Percentiles rank a stretch among this genome's conserved stretches.
Evolutionary conservation across 148 eudicot genomes (phyloP).

Genomic region (Vaccinium myrtillus): DNA sequence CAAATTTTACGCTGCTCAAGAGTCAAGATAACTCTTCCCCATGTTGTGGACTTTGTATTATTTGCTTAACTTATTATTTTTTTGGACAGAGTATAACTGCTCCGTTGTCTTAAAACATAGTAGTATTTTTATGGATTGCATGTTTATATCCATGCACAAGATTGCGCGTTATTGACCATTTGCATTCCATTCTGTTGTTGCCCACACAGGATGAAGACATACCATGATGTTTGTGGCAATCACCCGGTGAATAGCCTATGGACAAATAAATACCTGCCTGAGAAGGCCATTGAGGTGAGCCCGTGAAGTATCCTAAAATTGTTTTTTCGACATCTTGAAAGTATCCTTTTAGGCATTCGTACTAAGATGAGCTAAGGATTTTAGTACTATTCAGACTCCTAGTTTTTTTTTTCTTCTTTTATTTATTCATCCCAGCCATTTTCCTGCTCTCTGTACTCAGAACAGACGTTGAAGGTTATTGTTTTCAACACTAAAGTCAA

Average conservation of each 20-base stretch:
- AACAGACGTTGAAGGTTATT: not conserved
- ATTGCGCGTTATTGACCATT: slow-evolving; percentile 5
- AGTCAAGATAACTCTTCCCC: not conserved
- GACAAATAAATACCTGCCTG: slow-evolving; percentile 89
- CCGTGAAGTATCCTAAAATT: slow-evolving; percentile 15
- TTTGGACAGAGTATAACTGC: not conserved
- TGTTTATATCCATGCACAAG: not conserved
- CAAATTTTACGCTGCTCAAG: not conserved
- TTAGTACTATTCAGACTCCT: not conserved
- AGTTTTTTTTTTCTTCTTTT: not conserved
- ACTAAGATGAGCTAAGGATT: not conserved
- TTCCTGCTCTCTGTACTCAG: not conserved
- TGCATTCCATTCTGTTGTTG: slow-evolving; percentile 7
- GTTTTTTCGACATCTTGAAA: slow-evolving; percentile 1
- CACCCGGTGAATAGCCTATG: slow-evolving; percentile 77
- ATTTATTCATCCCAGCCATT: not conserved
- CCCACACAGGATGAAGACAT: slow-evolving; percentile 44
- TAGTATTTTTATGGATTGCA: not conserved
- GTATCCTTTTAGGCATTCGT: not conserved
- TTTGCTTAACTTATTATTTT: not conserved
- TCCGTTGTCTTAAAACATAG: not conserved
- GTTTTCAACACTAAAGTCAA: not conserved
- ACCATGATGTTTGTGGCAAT: slow-evolving; percentile 38
- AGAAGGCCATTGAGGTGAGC: slow-evolving; percentile 71
- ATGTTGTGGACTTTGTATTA: not conserved